Evolutionary conservation across 2,329 filamentous ascomycete species (phyloP), one percentile per base, ranked within the genome.

Genomic region (Epicoccum nigrum): DNA sequence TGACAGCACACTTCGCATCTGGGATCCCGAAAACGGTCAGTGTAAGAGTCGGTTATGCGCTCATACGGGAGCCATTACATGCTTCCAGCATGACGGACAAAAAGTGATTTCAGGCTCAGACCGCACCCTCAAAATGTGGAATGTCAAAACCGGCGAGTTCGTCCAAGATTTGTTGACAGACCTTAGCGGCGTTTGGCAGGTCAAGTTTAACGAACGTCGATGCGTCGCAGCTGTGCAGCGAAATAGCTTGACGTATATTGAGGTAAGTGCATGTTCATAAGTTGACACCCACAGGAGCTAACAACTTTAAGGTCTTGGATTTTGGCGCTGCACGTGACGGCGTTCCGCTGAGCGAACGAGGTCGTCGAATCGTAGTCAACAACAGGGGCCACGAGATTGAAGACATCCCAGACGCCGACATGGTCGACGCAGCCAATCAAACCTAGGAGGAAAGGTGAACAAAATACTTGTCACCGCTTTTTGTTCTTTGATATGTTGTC

Each of bases 31-130:
- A 69, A 92, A 83, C 35, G 94, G 94, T 7, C 87, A 90, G 59
- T 97, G 94, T 74, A 92, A 91, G 72, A 92, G 88, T 68, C 93
- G 89, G 9, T 80, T 99, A 51, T 93, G 88, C 62, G 94, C 94
- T 0, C 94, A 99, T 67, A 97, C 93, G 0, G 94, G 93, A 28
- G 94, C 94, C 17, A 99, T 99, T 59, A 99, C 94, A 4, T 99
- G 94, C 74, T 99, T 99, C 75, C 94, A 99, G 74, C 94, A 99
- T 64, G 94, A 99, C 69, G 91, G 88, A 0, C 89, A 92, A 60
- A 99, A 99, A 71, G 92, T 99, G 27, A 96, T 99, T 50, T 96
- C 90, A 32, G 94, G 94, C 47, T 96, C 91, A 52, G 94, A 99
- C 72, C 87, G 93, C 66, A 97, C 91, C 3, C 80, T 99, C 58